These are phyloP conservation scores for Metschnikowia baotianmanensis DNA, from an alignment of 805 yeast species.

Conservation along the genomic window DNA sequence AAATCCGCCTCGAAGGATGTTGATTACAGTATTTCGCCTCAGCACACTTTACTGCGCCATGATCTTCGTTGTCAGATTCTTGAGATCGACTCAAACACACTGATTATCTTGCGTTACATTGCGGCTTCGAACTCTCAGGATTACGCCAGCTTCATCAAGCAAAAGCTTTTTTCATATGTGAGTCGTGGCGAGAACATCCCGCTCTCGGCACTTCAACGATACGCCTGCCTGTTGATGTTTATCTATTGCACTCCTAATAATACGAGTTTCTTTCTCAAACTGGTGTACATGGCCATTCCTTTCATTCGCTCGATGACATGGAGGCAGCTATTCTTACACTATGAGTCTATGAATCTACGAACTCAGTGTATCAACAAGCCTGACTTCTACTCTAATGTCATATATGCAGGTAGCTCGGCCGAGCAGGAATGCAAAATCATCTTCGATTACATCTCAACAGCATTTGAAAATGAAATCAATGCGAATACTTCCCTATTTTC, in stretches of 20 bases:
- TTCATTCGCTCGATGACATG: conserved; percentile 32
- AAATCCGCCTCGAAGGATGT: conserved; percentile 1
- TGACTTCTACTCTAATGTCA: conserved; percentile 29
- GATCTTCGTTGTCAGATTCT: conserved; percentile 16
- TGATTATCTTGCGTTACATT: conserved; percentile 31
- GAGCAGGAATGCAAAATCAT: conserved; percentile 26
- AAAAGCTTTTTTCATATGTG: conserved; percentile 26
- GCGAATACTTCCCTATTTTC: conserved; percentile 22
- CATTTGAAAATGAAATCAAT: conserved; percentile 30
- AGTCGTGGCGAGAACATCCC: conserved; percentile 29
- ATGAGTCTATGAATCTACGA: conserved; percentile 30
- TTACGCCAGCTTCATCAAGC: conserved; percentile 27
- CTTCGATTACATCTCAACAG: conserved; percentile 31
- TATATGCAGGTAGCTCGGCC: conserved; percentile 22
- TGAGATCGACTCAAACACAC: conserved; percentile 35
- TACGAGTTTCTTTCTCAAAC: conserved; percentile 23
- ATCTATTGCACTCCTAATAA: conserved; percentile 28
- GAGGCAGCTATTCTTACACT: conserved; percentile 36
- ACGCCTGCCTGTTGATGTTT: conserved; percentile 34
- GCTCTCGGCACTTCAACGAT: conserved; percentile 26
- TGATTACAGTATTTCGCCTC: conserved; percentile 8
- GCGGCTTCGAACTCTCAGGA: conserved; percentile 37
- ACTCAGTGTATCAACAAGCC: conserved; percentile 39
- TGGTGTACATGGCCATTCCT: conserved; percentile 24
- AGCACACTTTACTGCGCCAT: conserved; percentile 1